Evolutionary conservation across 495 filamentous ascomycete species (phyloP).

Genomic region (Friedmanniomyces simplex): DNA sequence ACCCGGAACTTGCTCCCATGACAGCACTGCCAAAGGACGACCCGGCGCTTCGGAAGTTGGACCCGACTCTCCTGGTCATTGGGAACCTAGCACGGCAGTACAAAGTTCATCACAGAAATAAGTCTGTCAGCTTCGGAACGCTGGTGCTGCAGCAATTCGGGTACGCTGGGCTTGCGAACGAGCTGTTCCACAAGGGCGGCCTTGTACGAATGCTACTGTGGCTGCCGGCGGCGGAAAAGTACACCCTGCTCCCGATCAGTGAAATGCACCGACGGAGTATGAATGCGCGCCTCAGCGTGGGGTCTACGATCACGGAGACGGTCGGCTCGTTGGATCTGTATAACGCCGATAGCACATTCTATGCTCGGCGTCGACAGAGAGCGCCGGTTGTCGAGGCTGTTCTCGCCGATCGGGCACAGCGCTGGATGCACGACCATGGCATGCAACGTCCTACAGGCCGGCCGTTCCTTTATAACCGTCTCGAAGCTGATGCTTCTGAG

Average conservation of each 20-base stretch:
- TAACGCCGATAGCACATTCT: neutral
- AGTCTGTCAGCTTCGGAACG: neutral
- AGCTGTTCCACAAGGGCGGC: conserved; percentile 5
- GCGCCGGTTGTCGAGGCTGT: neutral
- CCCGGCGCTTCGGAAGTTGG: neutral
- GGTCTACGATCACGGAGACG: neutral
- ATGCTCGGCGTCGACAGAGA: neutral
- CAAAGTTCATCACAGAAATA: neutral
- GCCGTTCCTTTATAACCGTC: neutral
- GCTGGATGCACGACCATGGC: neutral
- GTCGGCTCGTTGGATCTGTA: neutral
- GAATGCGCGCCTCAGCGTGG: neutral
- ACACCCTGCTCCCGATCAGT: neutral
- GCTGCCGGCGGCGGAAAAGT: conserved; percentile 6
- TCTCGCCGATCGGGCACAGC: neutral
- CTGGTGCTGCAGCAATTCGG: conserved; percentile 2
- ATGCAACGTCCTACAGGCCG: neutral
- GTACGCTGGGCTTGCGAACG: neutral
- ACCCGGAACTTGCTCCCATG: neutral
- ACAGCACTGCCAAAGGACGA: conserved; percentile 1
- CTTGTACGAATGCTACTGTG: conserved; percentile 19
- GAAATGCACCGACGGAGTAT: neutral
- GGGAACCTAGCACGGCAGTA: conserved; percentile 13
- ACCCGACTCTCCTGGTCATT: conserved; percentile 13
- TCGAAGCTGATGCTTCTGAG: neutral